Base-by-base conservation (phyloP, 2,329 filamentous ascomycete species). In the Cladorrhinum sp. region DNA sequence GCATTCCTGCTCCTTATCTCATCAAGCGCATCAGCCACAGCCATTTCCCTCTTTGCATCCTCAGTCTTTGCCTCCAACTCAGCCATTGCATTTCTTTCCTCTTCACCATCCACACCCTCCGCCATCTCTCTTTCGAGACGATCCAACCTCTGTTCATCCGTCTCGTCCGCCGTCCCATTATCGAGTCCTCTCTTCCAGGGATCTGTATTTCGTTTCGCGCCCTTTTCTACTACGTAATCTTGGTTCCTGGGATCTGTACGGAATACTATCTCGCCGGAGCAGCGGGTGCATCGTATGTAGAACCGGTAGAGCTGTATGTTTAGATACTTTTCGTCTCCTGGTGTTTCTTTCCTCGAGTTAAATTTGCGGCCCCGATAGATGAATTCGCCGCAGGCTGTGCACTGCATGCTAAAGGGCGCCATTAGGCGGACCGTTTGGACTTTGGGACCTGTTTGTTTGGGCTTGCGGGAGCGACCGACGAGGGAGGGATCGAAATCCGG, bases 1-100 rank as follows among this genome's bases (percentile, higher is more conserved):
- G 95, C 95, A 76, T 99, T 99, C 65, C 93, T 80, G 56, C 91
- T 93, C 59, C 93, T 82, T 60, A 99, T 97, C 77, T 97, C 93
- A 74, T 99, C 95, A 58, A 99, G 78, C 7, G 93, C 93, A 78
- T 99, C 95, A 1, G 95, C 95, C 50, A 97, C 91, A 18, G 90
- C 91, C 93, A 99, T 99, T 76, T 99, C 95, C 45, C 89, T 83
- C 78, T 95, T 93, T 1, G 93, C 93, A 73, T 99, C 95, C 22
- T 90, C 78, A 58, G 93, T 96, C 78, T 98, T 98, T 64, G 90
- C 88, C 77, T 99, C 95, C 51, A 99, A 77, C 72, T 97, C 93
- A 60, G 90, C 90, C 96, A 99, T 99, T 22, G 92, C 91, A 74
- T 97, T 93, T 65, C 87, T 83, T 74, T 96, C 92, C 61, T 88